Percentiles rank a stretch among this genome's conserved stretches.
phyloP scores from a whole-genome alignment of 306 rosid species.

The Heteromeles arbutifolia region DNA sequence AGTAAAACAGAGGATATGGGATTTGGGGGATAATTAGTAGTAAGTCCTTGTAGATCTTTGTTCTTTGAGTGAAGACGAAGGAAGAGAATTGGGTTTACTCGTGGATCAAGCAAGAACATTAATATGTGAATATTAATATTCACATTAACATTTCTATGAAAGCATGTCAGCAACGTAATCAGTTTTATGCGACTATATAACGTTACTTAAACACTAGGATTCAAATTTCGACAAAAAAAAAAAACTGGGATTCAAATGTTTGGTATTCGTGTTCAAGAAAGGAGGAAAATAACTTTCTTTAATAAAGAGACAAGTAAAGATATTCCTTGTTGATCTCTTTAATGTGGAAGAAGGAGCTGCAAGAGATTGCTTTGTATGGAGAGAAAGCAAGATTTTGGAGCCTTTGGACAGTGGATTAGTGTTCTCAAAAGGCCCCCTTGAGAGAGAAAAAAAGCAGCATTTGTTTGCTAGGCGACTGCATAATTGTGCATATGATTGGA shows the following conservation, averaged over 20 bases:
- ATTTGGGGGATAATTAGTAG: not conserved
- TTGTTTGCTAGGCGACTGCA: conserved; percentile 29
- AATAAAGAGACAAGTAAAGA: conserved; percentile 49
- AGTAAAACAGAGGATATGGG: not conserved
- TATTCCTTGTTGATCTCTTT: conserved; percentile 33
- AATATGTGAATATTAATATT: not conserved
- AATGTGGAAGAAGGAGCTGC: conserved; percentile 12
- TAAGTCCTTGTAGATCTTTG: conserved; percentile 7
- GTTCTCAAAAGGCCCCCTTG: conserved; percentile 31
- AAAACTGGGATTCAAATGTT: conserved; percentile 4
- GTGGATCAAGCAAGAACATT: conserved; percentile 33
- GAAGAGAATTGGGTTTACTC: conserved; percentile 29
- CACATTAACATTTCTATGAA: not conserved
- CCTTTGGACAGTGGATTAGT: conserved; percentile 23
- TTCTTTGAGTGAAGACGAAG: conserved; percentile 59
- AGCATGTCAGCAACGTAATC: not conserved
- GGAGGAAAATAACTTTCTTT: conserved; percentile 39
- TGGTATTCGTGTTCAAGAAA: conserved; percentile 27
- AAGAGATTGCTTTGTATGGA: conserved; percentile 41
- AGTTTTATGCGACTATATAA: too few relatives aligned
- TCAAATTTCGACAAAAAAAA: not conserved
- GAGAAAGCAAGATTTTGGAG: conserved; percentile 52
- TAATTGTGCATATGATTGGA: not conserved
- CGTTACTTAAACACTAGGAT: not conserved
- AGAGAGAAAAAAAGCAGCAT: conserved; percentile 31